Evolutionary conservation across 1,284 basidiomycete genomes (phyloP).

Genomic region (Cryptococcus sp.): DNA sequence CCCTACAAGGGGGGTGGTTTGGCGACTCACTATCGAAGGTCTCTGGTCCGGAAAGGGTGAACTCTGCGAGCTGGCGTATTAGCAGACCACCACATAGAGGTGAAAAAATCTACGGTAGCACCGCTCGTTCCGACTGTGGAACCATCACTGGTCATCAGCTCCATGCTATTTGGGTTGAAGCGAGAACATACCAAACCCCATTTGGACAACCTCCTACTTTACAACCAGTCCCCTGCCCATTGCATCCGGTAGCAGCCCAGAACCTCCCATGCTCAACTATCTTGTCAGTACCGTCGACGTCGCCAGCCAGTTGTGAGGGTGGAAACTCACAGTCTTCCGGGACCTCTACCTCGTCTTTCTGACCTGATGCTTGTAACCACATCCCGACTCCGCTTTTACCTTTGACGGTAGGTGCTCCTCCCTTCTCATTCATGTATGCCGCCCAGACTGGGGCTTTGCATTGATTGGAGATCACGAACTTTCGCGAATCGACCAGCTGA

Average conservation of each 20-base stretch:
- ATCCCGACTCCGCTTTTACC: constrained; percentile 3
- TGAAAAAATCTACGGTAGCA: constrained; percentile 11
- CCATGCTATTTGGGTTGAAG: background rate
- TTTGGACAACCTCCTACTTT: constrained; percentile 14
- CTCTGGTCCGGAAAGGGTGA: constrained; percentile 10
- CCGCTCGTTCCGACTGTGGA: background rate
- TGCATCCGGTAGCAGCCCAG: constrained; percentile 22
- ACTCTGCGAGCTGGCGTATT: constrained; percentile 17
- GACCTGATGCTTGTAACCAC: constrained; percentile 7
- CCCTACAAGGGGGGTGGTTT: too few species aligned
- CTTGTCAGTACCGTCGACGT: background rate
- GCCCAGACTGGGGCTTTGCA: constrained; percentile 17
- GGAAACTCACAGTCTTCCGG: constrained; percentile 17
- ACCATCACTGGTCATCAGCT: constrained; percentile 6
- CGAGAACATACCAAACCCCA: constrained; percentile 13
- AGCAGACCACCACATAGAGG: background rate
- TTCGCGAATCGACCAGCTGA: background rate
- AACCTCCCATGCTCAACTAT: constrained; percentile 10
- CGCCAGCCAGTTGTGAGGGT: background rate
- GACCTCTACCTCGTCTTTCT: constrained; percentile 10
- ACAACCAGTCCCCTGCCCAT: constrained; percentile 11
- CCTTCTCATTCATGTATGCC: constrained; percentile 6
- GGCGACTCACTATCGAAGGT: constrained; percentile 21
- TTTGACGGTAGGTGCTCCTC: constrained; percentile 1
- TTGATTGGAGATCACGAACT: constrained; percentile 16